These are phyloP conservation scores for Microascus cirrosus DNA, from an alignment of 2,329 filamentous ascomycete genomes.

Conservation along the genomic window DNA sequence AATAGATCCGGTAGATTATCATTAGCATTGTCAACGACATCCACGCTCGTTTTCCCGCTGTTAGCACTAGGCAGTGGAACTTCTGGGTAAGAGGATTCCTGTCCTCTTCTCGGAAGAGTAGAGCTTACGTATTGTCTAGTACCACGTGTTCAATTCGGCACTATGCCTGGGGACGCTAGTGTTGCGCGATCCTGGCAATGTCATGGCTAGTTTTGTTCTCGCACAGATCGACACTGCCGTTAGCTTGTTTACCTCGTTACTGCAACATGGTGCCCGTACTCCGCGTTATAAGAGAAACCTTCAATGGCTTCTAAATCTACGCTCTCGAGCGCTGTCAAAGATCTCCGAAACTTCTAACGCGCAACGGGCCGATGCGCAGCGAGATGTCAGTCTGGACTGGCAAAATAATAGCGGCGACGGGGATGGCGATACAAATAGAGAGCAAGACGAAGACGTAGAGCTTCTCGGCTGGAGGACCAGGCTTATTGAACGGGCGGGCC, in stretches of 20 bases:
- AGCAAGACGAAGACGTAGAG: neutral
- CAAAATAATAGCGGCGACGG: neutral
- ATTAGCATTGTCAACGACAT: neutral
- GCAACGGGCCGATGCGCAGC: neutral
- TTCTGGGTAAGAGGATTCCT: neutral
- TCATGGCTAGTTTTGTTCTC: neutral
- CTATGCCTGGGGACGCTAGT: neutral
- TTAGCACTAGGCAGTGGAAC: neutral
- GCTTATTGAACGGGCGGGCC: neutral
- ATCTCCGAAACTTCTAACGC: neutral
- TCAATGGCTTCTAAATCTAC: neutral
- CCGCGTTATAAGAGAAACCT: neutral
- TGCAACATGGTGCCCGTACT: neutral
- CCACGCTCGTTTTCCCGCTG: neutral
- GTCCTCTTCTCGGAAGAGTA: neutral
- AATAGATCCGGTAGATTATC: neutral
- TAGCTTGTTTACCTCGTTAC: neutral
- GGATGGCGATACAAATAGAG: neutral
- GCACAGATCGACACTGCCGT: neutral
- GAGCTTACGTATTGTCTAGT: neutral
- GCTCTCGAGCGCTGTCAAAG: neutral
- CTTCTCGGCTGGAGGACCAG: neutral
- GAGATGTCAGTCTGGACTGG: neutral
- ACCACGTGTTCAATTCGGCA: neutral
- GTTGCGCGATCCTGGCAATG: neutral